Conservation (phyloP, 305 asterid genomes). For the Fraxinus dipetala region DNA sequence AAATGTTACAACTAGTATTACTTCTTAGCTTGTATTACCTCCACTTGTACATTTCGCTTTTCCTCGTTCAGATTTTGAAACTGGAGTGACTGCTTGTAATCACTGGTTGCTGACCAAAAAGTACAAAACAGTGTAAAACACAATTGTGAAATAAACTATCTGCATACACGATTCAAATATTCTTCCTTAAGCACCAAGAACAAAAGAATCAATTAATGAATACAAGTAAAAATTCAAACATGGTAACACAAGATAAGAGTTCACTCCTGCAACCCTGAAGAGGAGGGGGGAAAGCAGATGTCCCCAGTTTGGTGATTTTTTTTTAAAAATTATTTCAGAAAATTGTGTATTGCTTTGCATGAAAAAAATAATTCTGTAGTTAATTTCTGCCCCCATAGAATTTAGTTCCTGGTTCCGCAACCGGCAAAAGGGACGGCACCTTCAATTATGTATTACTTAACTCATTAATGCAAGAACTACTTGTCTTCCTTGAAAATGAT, state of each 20-base stretch:
- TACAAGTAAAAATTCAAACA: background rate
- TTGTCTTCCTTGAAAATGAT: background rate
- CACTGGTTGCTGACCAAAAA: constrained; percentile 68
- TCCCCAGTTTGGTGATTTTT: background rate
- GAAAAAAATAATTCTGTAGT: background rate
- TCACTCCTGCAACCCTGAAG: background rate
- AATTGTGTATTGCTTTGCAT: background rate
- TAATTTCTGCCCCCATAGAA: background rate
- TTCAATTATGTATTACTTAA: background rate
- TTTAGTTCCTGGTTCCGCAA: background rate
- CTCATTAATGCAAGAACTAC: constrained; percentile 8
- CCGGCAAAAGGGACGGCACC: background rate
- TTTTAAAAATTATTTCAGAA: background rate
- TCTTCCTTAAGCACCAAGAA: background rate
- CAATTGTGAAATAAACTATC: background rate
- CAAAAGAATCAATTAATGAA: background rate
- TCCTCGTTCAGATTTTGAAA: constrained; percentile 87
- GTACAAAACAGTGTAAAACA: constrained; percentile 20
- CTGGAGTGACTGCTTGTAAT: constrained; percentile 90
- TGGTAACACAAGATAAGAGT: constrained; percentile 15
- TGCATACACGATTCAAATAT: background rate
- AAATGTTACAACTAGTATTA: background rate
- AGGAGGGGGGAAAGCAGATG: background rate
- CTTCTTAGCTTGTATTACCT: constrained; percentile 49
- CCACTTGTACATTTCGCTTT: constrained; percentile 80